Conservation (phyloP, 805 yeast species). For the Nematodospora valgi region DNA sequence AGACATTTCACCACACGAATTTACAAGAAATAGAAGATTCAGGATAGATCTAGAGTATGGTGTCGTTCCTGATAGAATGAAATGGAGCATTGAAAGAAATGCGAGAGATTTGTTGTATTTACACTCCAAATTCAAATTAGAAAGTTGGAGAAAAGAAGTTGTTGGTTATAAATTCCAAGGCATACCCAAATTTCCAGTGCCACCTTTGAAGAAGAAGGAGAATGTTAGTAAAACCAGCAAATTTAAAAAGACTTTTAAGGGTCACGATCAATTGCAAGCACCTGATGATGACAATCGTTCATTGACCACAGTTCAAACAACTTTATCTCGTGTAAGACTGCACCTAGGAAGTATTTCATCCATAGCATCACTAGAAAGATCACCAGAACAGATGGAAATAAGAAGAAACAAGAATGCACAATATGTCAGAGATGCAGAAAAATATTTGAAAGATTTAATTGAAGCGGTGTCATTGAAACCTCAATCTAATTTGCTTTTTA, state of each 20-base stretch:
- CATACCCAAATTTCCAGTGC: constrained; percentile 46
- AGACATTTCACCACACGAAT: constrained; percentile 41
- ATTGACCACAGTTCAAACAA: constrained; percentile 5
- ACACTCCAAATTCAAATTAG: constrained; percentile 64
- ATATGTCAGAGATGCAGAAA: constrained; percentile 50
- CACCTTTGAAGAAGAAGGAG: constrained; percentile 23
- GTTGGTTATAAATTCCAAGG: constrained; percentile 31
- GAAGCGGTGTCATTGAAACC: constrained; percentile 63
- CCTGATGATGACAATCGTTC: constrained; percentile 19
- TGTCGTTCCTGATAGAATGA: constrained; percentile 69
- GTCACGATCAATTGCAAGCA: not conserved
- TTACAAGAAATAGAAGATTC: constrained; percentile 45
- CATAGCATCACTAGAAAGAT: constrained; percentile 17
- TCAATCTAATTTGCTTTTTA: constrained; percentile 78
- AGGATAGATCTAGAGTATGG: constrained; percentile 87
- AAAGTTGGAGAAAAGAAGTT: constrained; percentile 32
- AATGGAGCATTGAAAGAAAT: constrained; percentile 76
- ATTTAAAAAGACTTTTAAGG: not conserved
- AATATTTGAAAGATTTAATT: constrained; percentile 63
- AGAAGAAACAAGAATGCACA: constrained; percentile 31
- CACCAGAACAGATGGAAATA: constrained; percentile 28
- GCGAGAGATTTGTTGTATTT: constrained; percentile 68
- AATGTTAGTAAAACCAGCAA: constrained; percentile 1
- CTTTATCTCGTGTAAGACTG: constrained; percentile 20
- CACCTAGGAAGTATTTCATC: constrained; percentile 26